phyloP scores from a whole-genome alignment of 805 yeast genomes.

The Lipomyces mesembrius region DNA sequence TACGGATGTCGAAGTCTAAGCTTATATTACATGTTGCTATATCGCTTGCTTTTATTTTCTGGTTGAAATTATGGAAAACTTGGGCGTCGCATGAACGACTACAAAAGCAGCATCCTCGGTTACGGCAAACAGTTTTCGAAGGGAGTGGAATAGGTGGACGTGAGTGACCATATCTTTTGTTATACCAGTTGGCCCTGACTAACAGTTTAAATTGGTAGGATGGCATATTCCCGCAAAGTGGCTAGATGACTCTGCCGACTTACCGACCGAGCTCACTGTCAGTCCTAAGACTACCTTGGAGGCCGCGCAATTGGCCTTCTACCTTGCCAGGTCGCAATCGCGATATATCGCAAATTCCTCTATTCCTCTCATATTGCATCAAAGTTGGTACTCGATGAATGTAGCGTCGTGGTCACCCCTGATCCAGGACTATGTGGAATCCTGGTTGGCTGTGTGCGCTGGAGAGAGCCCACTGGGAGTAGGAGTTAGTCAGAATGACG shows the following conservation, averaged over 20 bases:
- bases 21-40: not conserved
- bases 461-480: not conserved
- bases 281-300: slow-evolving; percentile 6
- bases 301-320: slow-evolving; percentile 10
- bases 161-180: not conserved
- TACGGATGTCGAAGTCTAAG: not conserved
- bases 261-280: not conserved
- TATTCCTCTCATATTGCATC: slow-evolving; percentile 12
- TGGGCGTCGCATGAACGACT: not conserved
- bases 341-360: slow-evolving; percentile 5
- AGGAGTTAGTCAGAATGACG: not conserved
- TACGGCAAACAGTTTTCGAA: slow-evolving; percentile 10
- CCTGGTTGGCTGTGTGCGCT: slow-evolving; percentile 7
- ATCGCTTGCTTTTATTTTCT: not conserved
- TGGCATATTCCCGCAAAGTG: slow-evolving; percentile 12
- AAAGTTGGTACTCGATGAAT: slow-evolving; percentile 3
- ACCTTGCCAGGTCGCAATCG: slow-evolving; percentile 10
- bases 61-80: not conserved
- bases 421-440: slow-evolving; percentile 5
- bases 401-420: not conserved
- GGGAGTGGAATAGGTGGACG: slow-evolving; percentile 9
- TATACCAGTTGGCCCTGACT: not conserved
- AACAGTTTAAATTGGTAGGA: not conserved
- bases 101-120: slow-evolving; percentile 6
- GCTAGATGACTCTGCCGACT: slow-evolving; percentile 1